These are phyloP conservation scores for Cutaneotrichosporon mucoides DNA, from an alignment of 1,284 basidiomycete species.

Conservation along the genomic window DNA sequence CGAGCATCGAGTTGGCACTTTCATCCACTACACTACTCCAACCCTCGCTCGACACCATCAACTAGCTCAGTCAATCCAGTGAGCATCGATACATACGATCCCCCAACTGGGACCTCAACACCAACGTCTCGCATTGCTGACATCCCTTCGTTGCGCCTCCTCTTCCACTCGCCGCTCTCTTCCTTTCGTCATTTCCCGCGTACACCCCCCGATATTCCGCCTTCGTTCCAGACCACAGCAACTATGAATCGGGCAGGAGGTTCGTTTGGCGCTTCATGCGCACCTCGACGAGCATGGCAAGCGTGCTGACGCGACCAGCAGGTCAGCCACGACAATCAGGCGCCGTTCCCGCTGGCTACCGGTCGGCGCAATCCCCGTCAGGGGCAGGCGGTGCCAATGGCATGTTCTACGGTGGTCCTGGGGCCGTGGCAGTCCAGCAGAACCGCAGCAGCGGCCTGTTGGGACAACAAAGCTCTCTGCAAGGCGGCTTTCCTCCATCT, in stretches of 20 bases:
- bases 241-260: slow-evolving; percentile 23
- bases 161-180: neutral
- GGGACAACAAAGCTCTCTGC: slow-evolving; percentile 12
- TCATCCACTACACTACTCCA: neutral
- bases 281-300: neutral
- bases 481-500: slow-evolving; percentile 18
- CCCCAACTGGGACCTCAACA: neutral
- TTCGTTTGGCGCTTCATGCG: neutral
- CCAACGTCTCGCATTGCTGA: neutral
- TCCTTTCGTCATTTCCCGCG: neutral
- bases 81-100: neutral
- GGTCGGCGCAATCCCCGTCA: slow-evolving; percentile 10
- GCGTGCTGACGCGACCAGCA: slow-evolving; percentile 6
- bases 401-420: slow-evolving; percentile 42
- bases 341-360: slow-evolving; percentile 14
- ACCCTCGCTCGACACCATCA: neutral
- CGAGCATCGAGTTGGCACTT: no score
- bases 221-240: neutral
- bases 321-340: slow-evolving; percentile 15
- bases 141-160: neutral
- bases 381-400: slow-evolving; percentile 17
- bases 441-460: slow-evolving; percentile 7
- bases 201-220: neutral
- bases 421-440: slow-evolving; percentile 5
- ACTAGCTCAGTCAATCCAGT: neutral